Conservation (phyloP, 805 yeast species). For the Tetrapisispora phaffii region DNA sequence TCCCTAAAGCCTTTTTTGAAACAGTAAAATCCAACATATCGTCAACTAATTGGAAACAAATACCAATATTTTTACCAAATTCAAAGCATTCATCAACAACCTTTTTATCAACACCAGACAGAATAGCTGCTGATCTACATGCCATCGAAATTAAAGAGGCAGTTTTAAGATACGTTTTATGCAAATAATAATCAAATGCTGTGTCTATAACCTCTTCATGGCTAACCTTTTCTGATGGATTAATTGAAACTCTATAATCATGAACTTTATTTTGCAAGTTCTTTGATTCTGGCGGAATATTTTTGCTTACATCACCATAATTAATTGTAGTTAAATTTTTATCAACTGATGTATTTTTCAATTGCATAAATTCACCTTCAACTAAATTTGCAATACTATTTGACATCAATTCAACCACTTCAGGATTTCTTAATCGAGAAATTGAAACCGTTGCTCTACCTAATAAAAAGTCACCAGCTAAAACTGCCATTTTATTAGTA, state of each 20-base stretch:
- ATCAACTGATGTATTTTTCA: constrained; percentile 78
- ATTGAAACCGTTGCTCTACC: constrained; percentile 96
- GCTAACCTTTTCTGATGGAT: constrained; percentile 27
- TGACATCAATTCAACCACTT: constrained; percentile 89
- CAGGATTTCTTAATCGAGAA: constrained; percentile 89
- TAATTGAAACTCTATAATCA: constrained; percentile 24
- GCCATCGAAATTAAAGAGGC: constrained; percentile 92
- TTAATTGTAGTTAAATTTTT: constrained; percentile 33
- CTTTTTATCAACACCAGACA: constrained; percentile 69
- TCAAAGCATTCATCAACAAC: constrained; percentile 81
- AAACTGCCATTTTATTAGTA: constrained; percentile 92
- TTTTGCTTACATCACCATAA: constrained; percentile 29
- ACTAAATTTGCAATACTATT: constrained; percentile 94
- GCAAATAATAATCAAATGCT: constrained; percentile 92
- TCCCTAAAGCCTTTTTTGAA: constrained; percentile 76
- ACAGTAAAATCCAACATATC: constrained; percentile 92
- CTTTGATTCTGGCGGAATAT: constrained; percentile 31
- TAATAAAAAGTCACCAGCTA: constrained; percentile 91
- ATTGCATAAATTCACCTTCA: constrained; percentile 98
- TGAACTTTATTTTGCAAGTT: constrained; percentile 15
- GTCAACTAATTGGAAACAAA: constrained; percentile 93
- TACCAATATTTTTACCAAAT: constrained; percentile 86
- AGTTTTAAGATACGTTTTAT: constrained; percentile 90
- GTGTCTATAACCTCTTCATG: constrained; percentile 63
- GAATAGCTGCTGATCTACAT: constrained; percentile 83